Conservation (phyloP, 306 rosid species). For the Erythrophleum fordii region DNA sequence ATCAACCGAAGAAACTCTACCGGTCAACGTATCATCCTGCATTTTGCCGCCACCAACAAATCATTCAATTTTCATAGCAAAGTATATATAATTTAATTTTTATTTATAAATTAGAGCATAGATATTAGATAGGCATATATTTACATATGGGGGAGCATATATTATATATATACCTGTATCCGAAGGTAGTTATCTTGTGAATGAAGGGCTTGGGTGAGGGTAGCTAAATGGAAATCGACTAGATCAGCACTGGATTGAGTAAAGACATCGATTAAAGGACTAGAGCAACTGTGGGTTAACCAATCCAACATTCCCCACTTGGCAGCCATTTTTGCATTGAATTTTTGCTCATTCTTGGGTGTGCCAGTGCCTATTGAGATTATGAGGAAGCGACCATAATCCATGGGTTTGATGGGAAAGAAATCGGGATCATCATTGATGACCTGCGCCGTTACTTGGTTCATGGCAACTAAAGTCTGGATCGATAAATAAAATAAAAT, state of each 20-base stretch:
- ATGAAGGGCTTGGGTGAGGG: constrained; percentile 30
- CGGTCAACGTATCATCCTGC: constrained; percentile 54
- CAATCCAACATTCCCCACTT: constrained; percentile 37
- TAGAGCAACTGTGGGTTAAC: constrained; percentile 8
- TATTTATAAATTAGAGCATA: neutral
- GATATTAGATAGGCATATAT: neutral
- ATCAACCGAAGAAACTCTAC: constrained; percentile 47
- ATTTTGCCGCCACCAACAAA: neutral
- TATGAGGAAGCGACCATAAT: constrained; percentile 16
- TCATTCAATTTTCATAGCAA: neutral
- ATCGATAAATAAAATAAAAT: too few species aligned
- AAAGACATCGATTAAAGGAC: constrained; percentile 26
- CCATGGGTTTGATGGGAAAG: constrained; percentile 32
- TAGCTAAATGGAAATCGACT: constrained; percentile 29
- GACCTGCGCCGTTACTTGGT: constrained; percentile 31
- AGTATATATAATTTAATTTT: neutral
- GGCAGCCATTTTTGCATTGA: constrained; percentile 26
- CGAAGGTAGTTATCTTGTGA: constrained; percentile 22
- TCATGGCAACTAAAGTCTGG: constrained; percentile 35
- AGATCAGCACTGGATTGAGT: constrained; percentile 29
- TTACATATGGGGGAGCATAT: too few species aligned
- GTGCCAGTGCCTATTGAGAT: constrained; percentile 45
- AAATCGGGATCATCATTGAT: constrained; percentile 27
- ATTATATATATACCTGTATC: constrained; percentile 28
- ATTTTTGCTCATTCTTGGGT: constrained; percentile 21